These are phyloP conservation scores for Plasmopara halstedii DNA, from an alignment of 352 stramenopile genomes.

Conservation along the genomic window DNA sequence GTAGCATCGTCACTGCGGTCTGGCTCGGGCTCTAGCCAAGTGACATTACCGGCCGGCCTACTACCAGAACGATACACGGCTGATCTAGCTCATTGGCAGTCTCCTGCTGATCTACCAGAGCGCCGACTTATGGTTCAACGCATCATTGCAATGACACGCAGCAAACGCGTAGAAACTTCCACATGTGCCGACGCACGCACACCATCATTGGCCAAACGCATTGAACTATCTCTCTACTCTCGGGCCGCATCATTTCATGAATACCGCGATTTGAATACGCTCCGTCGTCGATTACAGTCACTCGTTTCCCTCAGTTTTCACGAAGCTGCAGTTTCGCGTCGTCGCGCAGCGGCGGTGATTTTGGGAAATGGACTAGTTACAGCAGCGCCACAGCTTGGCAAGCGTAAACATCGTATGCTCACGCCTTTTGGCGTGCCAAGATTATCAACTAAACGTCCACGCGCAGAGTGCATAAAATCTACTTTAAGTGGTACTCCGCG, in stretches of 20 bases:
- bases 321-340: constrained; percentile 61
- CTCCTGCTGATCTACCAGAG: constrained; percentile 68
- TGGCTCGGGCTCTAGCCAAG: constrained; percentile 31
- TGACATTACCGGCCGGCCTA: constrained; percentile 38
- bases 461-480: constrained; percentile 21
- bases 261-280: constrained; percentile 79
- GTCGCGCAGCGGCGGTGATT: constrained; percentile 16
- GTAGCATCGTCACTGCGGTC: constrained; percentile 38
- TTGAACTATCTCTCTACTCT: constrained; percentile 81
- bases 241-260: constrained; percentile 74
- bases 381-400: constrained; percentile 33
- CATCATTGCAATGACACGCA: constrained; percentile 82
- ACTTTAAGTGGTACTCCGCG: constrained; percentile 13
- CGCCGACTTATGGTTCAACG: constrained; percentile 78
- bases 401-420: constrained; percentile 33
- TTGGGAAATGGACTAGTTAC: constrained; percentile 11
- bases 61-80: constrained; percentile 71
- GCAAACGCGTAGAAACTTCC: constrained; percentile 35
- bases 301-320: constrained; percentile 85
- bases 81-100: constrained; percentile 79
- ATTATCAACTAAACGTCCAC: constrained; percentile 53
- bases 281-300: constrained; percentile 71
- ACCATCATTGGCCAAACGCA: constrained; percentile 77
- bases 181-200: constrained; percentile 45
- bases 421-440: constrained; percentile 47